phyloP scores from a whole-genome alignment of 768 basidiomycete genomes.

The Gelatoporia subvermispora region DNA sequence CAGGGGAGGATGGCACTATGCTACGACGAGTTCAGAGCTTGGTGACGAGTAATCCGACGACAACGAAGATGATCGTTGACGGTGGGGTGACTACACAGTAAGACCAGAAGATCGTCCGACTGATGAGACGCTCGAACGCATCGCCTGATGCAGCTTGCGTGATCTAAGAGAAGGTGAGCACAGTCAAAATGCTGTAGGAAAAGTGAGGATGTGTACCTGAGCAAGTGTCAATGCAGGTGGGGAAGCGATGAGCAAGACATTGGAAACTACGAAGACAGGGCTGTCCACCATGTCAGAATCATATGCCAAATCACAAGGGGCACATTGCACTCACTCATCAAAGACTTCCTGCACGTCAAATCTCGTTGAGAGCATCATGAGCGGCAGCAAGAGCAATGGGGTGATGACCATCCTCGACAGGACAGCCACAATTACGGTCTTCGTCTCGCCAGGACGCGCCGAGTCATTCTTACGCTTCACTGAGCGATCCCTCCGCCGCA shows the following conservation, averaged over 20 bases:
- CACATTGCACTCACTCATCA: slow-evolving; percentile 56
- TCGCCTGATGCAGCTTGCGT: slow-evolving; percentile 83
- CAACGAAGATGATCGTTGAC: slow-evolving; percentile 71
- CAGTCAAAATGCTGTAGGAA: slow-evolving; percentile 30
- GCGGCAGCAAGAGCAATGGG: slow-evolving; percentile 71
- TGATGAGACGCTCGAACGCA: slow-evolving; percentile 87
- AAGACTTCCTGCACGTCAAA: slow-evolving; percentile 60
- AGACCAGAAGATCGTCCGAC: slow-evolving; percentile 88
- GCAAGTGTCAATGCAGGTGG: slow-evolving; percentile 77
- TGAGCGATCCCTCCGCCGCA: slow-evolving; percentile 21
- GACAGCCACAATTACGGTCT: slow-evolving; percentile 82
- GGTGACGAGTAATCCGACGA: slow-evolving; percentile 63
- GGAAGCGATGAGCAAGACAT: slow-evolving; percentile 75
- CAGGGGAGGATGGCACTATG: not conserved
- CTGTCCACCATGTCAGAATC: slow-evolving; percentile 32
- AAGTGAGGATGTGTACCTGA: slow-evolving; percentile 31
- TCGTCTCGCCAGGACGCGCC: slow-evolving; percentile 60
- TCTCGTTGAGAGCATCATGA: slow-evolving; percentile 60
- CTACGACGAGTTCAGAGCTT: slow-evolving; percentile 34
- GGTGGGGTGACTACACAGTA: slow-evolving; percentile 89
- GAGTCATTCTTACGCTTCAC: slow-evolving; percentile 13
- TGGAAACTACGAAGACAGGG: slow-evolving; percentile 83
- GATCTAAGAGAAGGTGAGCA: slow-evolving; percentile 40
- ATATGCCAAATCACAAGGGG: not conserved
- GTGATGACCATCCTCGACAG: slow-evolving; percentile 82